Percentiles rank a stretch among this genome's conserved stretches.
These are phyloP conservation scores for Pythium phragmitis DNA, from an alignment of 352 stramenopile genomes.

Conservation along the genomic window DNA sequence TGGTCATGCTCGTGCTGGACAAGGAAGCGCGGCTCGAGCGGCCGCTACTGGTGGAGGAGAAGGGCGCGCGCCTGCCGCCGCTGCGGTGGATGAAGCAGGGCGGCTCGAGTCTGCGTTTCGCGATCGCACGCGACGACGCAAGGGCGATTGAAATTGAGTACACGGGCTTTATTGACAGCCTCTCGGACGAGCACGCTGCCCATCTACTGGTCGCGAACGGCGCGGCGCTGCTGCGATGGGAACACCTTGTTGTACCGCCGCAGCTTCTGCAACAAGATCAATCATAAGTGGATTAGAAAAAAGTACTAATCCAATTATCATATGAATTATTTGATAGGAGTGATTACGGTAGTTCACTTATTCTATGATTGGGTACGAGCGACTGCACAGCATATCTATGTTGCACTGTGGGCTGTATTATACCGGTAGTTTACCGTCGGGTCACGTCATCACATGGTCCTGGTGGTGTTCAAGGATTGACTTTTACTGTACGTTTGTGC, in stretches of 20 bases:
- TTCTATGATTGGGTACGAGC: no score
- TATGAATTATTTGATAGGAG: no score
- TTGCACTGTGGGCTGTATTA: no score
- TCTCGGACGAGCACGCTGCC: neutral
- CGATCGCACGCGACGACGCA: neutral
- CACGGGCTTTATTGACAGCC: slow-evolving; percentile 9
- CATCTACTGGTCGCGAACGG: slow-evolving; percentile 10
- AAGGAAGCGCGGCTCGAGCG: slow-evolving; percentile 6
- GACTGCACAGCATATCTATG: no score
- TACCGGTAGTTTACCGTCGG: no score
- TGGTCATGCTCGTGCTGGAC: slow-evolving; percentile 18
- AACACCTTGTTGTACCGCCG: slow-evolving; percentile 12
- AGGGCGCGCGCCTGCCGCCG: neutral
- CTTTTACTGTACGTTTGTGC: no score
- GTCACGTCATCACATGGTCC: no score
- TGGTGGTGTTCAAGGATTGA: no score
- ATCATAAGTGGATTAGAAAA: no score
- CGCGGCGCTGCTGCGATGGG: slow-evolving; percentile 13
- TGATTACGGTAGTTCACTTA: no score
- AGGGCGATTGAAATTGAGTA: slow-evolving; percentile 14
- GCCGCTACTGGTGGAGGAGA: neutral
- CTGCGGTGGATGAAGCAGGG: slow-evolving; percentile 15
- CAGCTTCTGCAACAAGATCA: neutral
- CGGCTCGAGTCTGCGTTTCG: slow-evolving; percentile 11
- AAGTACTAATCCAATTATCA: no score